These are phyloP conservation scores for Moesziomyces aphidis DNA, from an alignment of 1,284 basidiomycete genomes.

Conservation along the genomic window DNA sequence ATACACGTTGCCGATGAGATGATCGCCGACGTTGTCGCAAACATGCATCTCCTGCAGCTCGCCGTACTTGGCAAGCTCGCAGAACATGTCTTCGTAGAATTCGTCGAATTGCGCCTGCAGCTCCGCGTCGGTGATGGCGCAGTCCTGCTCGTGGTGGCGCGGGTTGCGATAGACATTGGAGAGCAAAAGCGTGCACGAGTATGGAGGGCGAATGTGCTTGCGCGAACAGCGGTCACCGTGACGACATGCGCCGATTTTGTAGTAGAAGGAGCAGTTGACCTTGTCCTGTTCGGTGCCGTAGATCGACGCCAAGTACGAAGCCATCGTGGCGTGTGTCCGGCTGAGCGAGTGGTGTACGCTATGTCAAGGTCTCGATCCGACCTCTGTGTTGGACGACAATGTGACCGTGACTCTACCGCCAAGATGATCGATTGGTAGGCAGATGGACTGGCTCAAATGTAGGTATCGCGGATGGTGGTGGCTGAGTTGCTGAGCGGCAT, in stretches of 20 bases:
- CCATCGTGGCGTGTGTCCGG: constrained; percentile 18
- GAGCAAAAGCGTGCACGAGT: constrained; percentile 95
- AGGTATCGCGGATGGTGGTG: constrained; percentile 1
- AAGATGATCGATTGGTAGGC: too few species aligned
- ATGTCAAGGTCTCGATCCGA: too few species aligned
- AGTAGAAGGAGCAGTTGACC: constrained; percentile 94
- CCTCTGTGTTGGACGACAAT: too few species aligned
- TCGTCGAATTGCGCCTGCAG: constrained; percentile 95
- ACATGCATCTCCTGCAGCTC: constrained; percentile 93
- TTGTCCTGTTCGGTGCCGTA: constrained; percentile 80
- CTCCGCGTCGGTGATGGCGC: constrained; percentile 80
- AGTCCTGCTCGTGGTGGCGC: constrained; percentile 83
- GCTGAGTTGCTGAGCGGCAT: constrained; percentile 10
- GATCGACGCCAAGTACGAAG: constrained; percentile 57
- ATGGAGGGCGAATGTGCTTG: constrained; percentile 96
- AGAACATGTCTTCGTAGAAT: constrained; percentile 85
- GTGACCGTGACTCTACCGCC: too few species aligned
- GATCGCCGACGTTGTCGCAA: constrained; percentile 99
- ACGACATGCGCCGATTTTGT: constrained; percentile 95
- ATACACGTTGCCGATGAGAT: constrained; percentile 98
- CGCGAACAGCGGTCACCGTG: constrained; percentile 96
- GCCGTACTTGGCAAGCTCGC: constrained; percentile 91
- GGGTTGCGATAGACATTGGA: constrained; percentile 99
- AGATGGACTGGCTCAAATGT: too few species aligned
- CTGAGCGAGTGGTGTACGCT: too few species aligned